These are phyloP conservation scores for Raddia guianensis DNA, from an alignment of 176 grass and related monocot genomes.

Conservation along the genomic window DNA sequence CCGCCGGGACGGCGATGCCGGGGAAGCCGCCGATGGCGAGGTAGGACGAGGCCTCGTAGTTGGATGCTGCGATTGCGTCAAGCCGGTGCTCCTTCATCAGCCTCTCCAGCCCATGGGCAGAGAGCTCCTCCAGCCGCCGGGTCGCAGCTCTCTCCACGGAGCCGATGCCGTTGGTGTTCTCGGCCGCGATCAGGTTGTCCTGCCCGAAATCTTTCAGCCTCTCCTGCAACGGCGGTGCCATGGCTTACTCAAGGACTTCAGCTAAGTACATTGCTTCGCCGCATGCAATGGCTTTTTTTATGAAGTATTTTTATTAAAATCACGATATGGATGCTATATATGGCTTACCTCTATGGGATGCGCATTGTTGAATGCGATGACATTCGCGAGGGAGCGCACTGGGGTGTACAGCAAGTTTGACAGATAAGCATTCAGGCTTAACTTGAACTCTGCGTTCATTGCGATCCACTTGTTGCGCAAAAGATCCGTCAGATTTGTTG, in stretches of 20 bases:
- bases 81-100: constrained; percentile 43
- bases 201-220: constrained; percentile 30
- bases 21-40: constrained; percentile 52
- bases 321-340: too few relatives aligned
- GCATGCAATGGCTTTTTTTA: too few relatives aligned
- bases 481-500: constrained; percentile 27
- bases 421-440: constrained; percentile 55
- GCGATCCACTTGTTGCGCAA: fast-evolving
- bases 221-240: constrained; percentile 34
- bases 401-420: constrained; percentile 47
- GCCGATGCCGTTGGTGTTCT: constrained; percentile 51
- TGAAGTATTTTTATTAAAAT: too few relatives aligned
- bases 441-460: constrained; percentile 55
- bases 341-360: constrained; percentile 39
- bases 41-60: background rate
- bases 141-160: constrained; percentile 28
- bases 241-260: background rate
- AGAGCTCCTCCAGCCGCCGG: constrained; percentile 26
- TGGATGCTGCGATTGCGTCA: constrained; percentile 46
- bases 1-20: constrained; percentile 53
- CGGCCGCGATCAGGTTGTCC: constrained; percentile 1
- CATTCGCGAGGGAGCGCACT: constrained; percentile 45
- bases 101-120: constrained; percentile 43
- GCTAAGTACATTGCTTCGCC: too few relatives aligned
- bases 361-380: constrained; percentile 62